Evolutionary conservation across 2,329 filamentous ascomycete species (phyloP).

Genomic region (Penicillium freii): DNA sequence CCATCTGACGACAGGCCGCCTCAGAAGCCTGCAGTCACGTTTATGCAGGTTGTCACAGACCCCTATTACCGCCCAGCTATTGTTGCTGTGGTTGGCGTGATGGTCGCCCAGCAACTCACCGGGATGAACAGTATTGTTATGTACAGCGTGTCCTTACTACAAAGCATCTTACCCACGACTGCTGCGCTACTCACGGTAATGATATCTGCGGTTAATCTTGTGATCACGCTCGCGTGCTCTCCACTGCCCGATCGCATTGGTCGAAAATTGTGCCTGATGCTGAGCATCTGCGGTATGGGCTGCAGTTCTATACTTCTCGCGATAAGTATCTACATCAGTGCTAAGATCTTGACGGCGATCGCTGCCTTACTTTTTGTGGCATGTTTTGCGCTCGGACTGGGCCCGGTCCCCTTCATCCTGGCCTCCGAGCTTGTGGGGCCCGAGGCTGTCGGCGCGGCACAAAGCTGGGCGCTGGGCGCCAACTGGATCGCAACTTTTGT

Average conservation of each 20-base stretch:
- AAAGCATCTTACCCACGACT: conserved; percentile 74
- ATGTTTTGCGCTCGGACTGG: conserved; percentile 85
- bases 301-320: conserved; percentile 73
- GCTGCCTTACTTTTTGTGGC: conserved; percentile 82
- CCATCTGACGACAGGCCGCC: conserved; percentile 60
- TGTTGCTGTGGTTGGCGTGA: conserved; percentile 81
- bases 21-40: conserved; percentile 65
- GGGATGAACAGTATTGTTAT: conserved; percentile 98
- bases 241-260: conserved; percentile 84
- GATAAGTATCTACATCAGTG: conserved; percentile 70
- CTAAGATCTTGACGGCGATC: conserved; percentile 74
- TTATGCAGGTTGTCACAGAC: conserved; percentile 64
- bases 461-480: conserved; percentile 80
- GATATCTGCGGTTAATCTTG: conserved; percentile 81
- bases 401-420: conserved; percentile 92
- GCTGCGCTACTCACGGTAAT: conserved; percentile 82
- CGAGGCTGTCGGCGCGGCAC: conserved; percentile 86
- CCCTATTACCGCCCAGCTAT: conserved; percentile 69
- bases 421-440: conserved; percentile 86
- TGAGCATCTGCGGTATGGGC: conserved; percentile 83
- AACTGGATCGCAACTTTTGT: conserved; percentile 91
- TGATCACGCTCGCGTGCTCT: conserved; percentile 77
- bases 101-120: conserved; percentile 89
- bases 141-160: conserved; percentile 91
- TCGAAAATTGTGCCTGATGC: conserved; percentile 78